These are phyloP conservation scores for Acanthamoeba lugdunensis DNA, from an alignment of 208 protist species.

Conservation along the genomic window DNA sequence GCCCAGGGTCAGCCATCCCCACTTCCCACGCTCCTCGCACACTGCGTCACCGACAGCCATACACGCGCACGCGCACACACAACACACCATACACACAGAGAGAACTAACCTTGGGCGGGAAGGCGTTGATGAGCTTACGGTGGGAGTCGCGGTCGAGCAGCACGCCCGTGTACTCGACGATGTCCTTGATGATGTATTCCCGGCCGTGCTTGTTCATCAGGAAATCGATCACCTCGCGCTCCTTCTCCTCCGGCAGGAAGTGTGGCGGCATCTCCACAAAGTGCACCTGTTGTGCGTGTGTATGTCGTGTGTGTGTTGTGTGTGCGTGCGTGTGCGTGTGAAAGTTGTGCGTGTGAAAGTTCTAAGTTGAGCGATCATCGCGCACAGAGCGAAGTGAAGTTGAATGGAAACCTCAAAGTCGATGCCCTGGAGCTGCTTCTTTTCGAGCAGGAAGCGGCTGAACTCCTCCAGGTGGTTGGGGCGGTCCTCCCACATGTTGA, in stretches of 20 bases:
- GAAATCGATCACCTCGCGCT: constrained; percentile 22
- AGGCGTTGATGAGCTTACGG: constrained; percentile 9
- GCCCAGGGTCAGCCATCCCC: too few species aligned
- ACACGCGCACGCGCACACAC: too few species aligned
- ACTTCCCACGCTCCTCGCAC: too few species aligned
- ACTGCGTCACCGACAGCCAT: too few species aligned
- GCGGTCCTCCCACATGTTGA: constrained; percentile 63
- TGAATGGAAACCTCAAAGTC: neutral
- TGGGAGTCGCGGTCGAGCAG: constrained; percentile 9
- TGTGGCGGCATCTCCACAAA: constrained; percentile 8
- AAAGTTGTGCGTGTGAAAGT: too few species aligned
- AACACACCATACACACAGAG: too few species aligned
- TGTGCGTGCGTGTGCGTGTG: too few species aligned
- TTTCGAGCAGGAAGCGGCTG: constrained; percentile 30
- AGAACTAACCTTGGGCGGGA: neutral
- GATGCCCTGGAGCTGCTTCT: constrained; percentile 33
- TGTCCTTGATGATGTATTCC: constrained; percentile 21
- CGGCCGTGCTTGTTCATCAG: constrained; percentile 26
- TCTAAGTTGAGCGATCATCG: too few species aligned
- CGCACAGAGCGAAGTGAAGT: too few species aligned
- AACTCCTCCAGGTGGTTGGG: constrained; percentile 45
- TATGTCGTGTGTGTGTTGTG: too few species aligned
- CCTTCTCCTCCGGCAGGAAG: constrained; percentile 18
- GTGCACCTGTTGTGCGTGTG: constrained; percentile 29
- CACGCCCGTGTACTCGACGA: constrained; percentile 58